Conservation (phyloP, 2,329 filamentous ascomycete species). For the Decorospora gaudefroyi region DNA sequence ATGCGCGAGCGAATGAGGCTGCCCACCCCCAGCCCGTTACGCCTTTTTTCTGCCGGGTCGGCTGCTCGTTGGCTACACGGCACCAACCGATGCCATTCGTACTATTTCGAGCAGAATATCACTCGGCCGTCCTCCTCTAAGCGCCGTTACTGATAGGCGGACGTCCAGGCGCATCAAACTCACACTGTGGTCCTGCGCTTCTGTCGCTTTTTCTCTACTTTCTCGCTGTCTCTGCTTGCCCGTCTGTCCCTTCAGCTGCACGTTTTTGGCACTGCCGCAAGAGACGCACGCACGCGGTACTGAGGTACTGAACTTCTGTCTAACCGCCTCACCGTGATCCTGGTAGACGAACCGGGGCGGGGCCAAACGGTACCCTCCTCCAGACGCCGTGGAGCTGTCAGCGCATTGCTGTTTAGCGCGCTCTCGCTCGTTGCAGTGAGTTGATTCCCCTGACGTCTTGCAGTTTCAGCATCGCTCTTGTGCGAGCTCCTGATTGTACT, state of each 20-base stretch:
- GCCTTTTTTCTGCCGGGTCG: constrained; percentile 36
- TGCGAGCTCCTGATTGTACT: constrained; percentile 39
- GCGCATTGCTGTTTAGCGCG: constrained; percentile 45
- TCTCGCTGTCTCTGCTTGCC: constrained; percentile 33
- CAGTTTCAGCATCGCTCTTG: constrained; percentile 32
- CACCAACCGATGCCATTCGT: constrained; percentile 32
- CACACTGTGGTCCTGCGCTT: constrained; percentile 39
- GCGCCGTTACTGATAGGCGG: constrained; percentile 47
- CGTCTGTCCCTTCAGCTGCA: constrained; percentile 45
- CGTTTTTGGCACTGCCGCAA: constrained; percentile 37
- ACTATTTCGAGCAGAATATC: constrained; percentile 48
- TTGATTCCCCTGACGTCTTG: constrained; percentile 40
- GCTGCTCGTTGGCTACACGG: constrained; percentile 33
- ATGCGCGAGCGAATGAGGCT: constrained; percentile 35
- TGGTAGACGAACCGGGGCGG: constrained; percentile 44
- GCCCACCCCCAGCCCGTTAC: constrained; percentile 40
- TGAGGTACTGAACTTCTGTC: constrained; percentile 50
- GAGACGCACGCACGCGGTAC: constrained; percentile 40
- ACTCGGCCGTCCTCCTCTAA: constrained; percentile 39
- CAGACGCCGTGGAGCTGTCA: constrained; percentile 45
- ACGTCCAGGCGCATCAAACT: constrained; percentile 39
- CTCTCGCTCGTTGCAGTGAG: constrained; percentile 47
- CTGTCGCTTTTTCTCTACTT: constrained; percentile 35
- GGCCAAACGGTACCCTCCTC: constrained; percentile 46
- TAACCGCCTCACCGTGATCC: constrained; percentile 40